Conservation (phyloP, 2,329 filamentous ascomycete genomes). For the Claviceps sp. region DNA sequence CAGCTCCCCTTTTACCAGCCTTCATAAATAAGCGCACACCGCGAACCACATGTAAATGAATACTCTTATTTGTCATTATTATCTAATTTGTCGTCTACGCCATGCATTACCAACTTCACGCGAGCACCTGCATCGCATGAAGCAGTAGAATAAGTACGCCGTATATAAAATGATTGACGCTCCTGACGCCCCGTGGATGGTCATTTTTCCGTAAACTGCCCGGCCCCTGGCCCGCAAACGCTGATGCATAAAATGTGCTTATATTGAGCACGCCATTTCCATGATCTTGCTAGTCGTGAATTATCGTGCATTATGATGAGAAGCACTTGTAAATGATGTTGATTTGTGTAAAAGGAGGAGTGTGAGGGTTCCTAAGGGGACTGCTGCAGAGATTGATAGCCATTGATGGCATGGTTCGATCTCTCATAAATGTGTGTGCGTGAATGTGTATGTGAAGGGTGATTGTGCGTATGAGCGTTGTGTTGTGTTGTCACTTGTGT, state of each 20-base stretch:
- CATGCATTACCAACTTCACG: neutral
- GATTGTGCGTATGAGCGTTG: too few species aligned
- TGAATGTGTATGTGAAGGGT: too few species aligned
- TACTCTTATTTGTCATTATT: too few species aligned
- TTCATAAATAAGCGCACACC: too few species aligned
- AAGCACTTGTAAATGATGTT: neutral
- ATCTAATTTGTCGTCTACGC: neutral
- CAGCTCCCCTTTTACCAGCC: too few species aligned
- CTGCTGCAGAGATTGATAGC: too few species aligned
- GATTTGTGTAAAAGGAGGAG: neutral
- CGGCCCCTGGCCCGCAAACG: neutral
- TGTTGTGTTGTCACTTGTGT: too few species aligned
- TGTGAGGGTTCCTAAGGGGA: too few species aligned
- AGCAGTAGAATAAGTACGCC: neutral
- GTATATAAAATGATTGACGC: neutral
- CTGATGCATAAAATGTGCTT: neutral
- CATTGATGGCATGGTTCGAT: too few species aligned
- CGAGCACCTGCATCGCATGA: neutral
- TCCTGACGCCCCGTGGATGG: neutral
- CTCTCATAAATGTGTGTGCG: too few species aligned
- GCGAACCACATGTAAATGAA: too few species aligned
- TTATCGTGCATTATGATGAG: neutral
- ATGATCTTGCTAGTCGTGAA: neutral
- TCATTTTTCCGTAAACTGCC: constrained; percentile 1
- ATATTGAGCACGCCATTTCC: neutral